Conservation (phyloP, 1,284 basidiomycete genomes). For the Abortiporus biennis region DNA sequence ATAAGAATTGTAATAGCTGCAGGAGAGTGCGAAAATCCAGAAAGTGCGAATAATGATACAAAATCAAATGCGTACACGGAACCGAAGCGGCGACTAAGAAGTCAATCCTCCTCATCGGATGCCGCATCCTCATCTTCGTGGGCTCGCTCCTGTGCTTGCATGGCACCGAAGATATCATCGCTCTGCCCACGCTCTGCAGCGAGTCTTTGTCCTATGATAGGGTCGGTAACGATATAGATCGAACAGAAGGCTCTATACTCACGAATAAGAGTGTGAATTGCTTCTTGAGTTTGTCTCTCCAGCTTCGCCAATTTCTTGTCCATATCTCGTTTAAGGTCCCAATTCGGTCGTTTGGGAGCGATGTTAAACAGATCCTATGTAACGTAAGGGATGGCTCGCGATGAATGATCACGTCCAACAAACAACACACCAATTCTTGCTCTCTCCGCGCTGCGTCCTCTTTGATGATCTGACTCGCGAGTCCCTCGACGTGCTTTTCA, state of each 20-base stretch:
- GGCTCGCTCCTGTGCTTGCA: slow-evolving; percentile 58
- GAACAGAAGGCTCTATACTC: slow-evolving; percentile 24
- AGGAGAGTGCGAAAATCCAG: not conserved
- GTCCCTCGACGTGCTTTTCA: slow-evolving; percentile 78
- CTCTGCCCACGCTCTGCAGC: slow-evolving; percentile 71
- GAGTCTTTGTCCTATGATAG: slow-evolving; percentile 59
- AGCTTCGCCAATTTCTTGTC: slow-evolving; percentile 85
- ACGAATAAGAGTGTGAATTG: slow-evolving; percentile 92
- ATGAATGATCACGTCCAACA: not conserved
- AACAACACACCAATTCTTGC: slow-evolving; percentile 70
- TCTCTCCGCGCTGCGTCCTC: slow-evolving; percentile 82
- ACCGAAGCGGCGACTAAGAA: slow-evolving; percentile 1
- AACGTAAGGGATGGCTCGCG: slow-evolving; percentile 3
- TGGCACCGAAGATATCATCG: slow-evolving; percentile 72
- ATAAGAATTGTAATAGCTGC: too few relatives aligned
- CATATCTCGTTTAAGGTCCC: slow-evolving; percentile 95
- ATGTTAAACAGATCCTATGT: slow-evolving; percentile 91
- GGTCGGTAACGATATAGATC: slow-evolving; percentile 9
- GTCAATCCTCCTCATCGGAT: slow-evolving; percentile 37
- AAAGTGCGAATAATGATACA: slow-evolving; percentile 11
- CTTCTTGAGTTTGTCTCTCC: slow-evolving; percentile 88
- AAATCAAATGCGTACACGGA: slow-evolving; percentile 11
- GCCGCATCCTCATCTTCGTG: slow-evolving; percentile 21
- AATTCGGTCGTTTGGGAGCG: slow-evolving; percentile 92
- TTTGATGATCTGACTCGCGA: slow-evolving; percentile 78